Base-by-base conservation (phyloP, 495 filamentous ascomycete genomes). In the Neurospora sublineolata region DNA sequence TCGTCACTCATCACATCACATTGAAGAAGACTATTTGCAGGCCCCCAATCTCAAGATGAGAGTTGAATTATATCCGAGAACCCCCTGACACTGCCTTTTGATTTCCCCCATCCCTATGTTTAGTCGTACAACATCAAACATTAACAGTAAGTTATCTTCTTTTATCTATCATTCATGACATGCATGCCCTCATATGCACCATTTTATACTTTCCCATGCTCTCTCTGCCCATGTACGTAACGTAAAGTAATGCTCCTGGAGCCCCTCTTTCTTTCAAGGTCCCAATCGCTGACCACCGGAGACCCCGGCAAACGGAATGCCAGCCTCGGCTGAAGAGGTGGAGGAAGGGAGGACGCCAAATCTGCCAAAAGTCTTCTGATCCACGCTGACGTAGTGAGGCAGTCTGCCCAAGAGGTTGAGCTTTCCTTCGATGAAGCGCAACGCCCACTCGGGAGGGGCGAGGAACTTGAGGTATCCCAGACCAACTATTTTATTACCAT, bases 331-430 rank as follows among this genome's bases (percentile, higher is more conserved):
- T 18, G 76, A 74, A 3, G 80, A 71, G 60, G 80, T 82, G 37
- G 83, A 84, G 0, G 88, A 88, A 2, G 94, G 94, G 27, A 97
- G 82, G 20, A 97, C 92, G 1, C 94, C 94, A 77, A 94, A 97
- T 67, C 94, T 86, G n/a, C 94, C 94, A 77, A 93, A 96, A n/a
- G 91, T 96, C 86, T 96, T 97, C 78, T 97, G 94, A 77, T 97
- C 94, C 14, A 97, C 88, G 23, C 91, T 94, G 18, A 97, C 89
- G 76, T 96, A 97, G 80, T 94, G 91, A 18, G 94, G 93, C 42
- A 97, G 80, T 71, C 92, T 85, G 16, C 89, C 92, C 4, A 96
- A 83, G 23, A 97, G 86, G 74, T 97, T 94, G 69, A 96, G 76
- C 79, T 92, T 96, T 23, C 87, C 86, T 81, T 97, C 94, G 68